These are phyloP conservation scores for Aspergillus puulaauensis DNA, from an alignment of 2,329 filamentous ascomycete species.

Conservation along the genomic window DNA sequence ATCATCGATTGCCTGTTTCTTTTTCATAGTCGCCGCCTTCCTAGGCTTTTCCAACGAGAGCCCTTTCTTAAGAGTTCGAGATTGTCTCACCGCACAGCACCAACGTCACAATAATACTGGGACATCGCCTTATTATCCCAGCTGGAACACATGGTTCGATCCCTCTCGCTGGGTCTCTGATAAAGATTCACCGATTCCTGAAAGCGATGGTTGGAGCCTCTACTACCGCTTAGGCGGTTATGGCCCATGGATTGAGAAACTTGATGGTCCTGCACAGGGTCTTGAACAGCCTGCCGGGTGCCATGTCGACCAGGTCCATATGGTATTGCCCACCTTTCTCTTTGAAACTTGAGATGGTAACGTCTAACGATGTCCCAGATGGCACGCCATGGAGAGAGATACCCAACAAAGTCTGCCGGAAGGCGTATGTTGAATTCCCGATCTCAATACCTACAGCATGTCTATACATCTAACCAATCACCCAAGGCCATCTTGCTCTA, in stretches of 20 bases:
- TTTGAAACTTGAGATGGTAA: not conserved
- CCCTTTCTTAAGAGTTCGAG: not conserved
- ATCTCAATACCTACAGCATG: not conserved
- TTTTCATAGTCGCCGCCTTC: slow-evolving; percentile 12
- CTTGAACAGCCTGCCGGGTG: slow-evolving; percentile 50
- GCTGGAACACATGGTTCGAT: slow-evolving; percentile 24
- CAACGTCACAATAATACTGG: not conserved
- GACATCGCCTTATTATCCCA: slow-evolving; percentile 13
- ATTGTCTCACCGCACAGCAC: not conserved
- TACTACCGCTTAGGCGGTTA: slow-evolving; percentile 56
- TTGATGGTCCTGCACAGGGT: slow-evolving; percentile 38
- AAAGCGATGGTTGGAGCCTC: slow-evolving; percentile 46
- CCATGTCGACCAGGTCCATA: slow-evolving; percentile 57
- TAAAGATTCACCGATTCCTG: not conserved
- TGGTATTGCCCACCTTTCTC: slow-evolving; percentile 35
- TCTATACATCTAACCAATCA: not conserved
- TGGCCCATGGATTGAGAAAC: slow-evolving; percentile 56
- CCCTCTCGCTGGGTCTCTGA: slow-evolving; percentile 1
- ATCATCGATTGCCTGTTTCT: slow-evolving; percentile 7
- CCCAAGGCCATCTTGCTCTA: slow-evolving; percentile 47
- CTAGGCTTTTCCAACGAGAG: slow-evolving; percentile 2
- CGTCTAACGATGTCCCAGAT: slow-evolving; percentile 39
- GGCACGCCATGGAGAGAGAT: slow-evolving; percentile 58
- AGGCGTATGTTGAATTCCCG: slow-evolving; percentile 42
- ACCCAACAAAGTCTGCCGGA: slow-evolving; percentile 54